Evolutionary conservation across 2,329 filamentous ascomycete genomes (phyloP).

Genomic region (Aureobasidium zeae): DNA sequence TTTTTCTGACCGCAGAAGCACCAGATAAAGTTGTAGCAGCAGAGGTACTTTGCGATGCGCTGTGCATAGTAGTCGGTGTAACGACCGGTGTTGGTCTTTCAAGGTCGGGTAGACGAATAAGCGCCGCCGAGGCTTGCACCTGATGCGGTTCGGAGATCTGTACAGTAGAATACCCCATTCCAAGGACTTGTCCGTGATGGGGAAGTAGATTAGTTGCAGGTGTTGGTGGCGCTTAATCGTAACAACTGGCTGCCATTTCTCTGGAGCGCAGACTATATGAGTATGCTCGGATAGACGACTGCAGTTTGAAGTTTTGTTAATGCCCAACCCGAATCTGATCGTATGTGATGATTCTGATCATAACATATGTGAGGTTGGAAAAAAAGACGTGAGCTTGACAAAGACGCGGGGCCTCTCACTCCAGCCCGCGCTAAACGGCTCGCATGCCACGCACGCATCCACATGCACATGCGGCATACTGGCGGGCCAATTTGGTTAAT

Average conservation of each 20-base stretch:
- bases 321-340: no score
- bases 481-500: no score
- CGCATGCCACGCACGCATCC: background rate
- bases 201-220: constrained; percentile 1
- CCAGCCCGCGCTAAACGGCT: background rate
- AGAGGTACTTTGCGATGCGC: no score
- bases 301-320: no score
- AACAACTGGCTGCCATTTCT: no score
- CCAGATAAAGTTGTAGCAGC: constrained; percentile 1
- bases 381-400: constrained; percentile 1
- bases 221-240: constrained; percentile 1
- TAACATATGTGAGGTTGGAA: no score
- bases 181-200: background rate
- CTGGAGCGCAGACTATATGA: no score
- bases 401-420: constrained; percentile 5
- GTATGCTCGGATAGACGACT: no score
- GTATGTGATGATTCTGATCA: no score
- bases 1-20: no score
- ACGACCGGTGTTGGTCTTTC: background rate
- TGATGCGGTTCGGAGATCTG: constrained; percentile 3
- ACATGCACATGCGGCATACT: background rate
- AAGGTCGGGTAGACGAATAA: no score
- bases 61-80: no score
- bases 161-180: constrained; percentile 8
- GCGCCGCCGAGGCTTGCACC: background rate